phyloP scores from a whole-genome alignment of 129 eudicot species.

The Dittrichia graveolens region DNA sequence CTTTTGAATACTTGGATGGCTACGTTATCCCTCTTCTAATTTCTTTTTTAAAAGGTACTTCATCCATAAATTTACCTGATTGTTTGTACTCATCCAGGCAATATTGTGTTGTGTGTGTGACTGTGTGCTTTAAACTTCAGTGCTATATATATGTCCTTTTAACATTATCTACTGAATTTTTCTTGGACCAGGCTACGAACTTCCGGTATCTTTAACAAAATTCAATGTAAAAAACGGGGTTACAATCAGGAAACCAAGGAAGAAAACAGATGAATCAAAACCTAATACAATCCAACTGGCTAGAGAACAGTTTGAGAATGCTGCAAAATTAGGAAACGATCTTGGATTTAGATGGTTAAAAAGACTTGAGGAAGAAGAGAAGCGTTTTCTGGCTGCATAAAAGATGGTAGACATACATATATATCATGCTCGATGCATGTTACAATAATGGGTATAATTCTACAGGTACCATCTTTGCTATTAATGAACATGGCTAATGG shows the following conservation, averaged over 20 bases:
- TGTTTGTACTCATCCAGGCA: neutral
- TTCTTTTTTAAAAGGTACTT: neutral
- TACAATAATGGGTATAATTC: slow-evolving; percentile 10
- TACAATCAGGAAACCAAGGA: slow-evolving; percentile 35
- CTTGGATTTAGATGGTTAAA: slow-evolving; percentile 85
- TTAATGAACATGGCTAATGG: slow-evolving; percentile 9
- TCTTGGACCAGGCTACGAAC: slow-evolving; percentile 46
- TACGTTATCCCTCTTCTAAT: too few relatives aligned
- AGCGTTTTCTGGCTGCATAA: slow-evolving; percentile 39
- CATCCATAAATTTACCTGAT: neutral
- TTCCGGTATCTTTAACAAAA: slow-evolving; percentile 55
- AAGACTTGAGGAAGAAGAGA: slow-evolving; percentile 68
- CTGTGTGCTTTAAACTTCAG: too few relatives aligned
- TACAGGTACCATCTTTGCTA: slow-evolving; percentile 12
- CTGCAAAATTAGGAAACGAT: slow-evolving; percentile 80
- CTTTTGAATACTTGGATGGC: too few relatives aligned
- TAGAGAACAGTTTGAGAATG: slow-evolving; percentile 71
- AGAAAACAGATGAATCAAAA: slow-evolving; percentile 28
- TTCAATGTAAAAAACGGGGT: slow-evolving; percentile 43
- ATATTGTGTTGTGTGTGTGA: neutral
- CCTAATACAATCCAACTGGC: slow-evolving; percentile 60
- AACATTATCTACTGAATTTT: too few relatives aligned
- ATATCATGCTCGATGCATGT: neutral
- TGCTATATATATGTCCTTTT: too few relatives aligned
- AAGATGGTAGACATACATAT: slow-evolving; percentile 1